phyloP scores from a whole-genome alignment of 139 green algal genomes.

The Chlamydomonas sp. region DNA sequence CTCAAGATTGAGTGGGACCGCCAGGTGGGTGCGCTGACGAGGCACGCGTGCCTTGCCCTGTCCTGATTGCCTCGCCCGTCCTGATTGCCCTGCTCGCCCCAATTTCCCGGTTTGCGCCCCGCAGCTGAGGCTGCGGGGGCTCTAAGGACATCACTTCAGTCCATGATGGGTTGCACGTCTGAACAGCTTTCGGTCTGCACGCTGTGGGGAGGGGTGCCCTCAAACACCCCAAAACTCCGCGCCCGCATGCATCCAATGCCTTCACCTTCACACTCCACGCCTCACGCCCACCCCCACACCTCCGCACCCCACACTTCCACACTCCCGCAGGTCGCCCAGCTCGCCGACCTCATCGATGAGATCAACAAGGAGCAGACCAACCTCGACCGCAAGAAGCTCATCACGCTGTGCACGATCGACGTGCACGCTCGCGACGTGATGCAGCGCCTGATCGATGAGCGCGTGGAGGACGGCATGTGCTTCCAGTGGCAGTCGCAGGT shows the following conservation, averaged over 20 bases:
- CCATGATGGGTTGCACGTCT: too few species aligned
- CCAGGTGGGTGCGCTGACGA: slow-evolving; percentile 21
- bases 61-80: not conserved
- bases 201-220: too few species aligned
- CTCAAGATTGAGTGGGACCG: slow-evolving; percentile 67
- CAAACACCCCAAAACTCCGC: too few species aligned
- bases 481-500: slow-evolving; percentile 93
- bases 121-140: too few species aligned
- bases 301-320: slow-evolving; percentile 8
- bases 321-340: slow-evolving; percentile 67
- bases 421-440: slow-evolving; percentile 88
- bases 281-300: too few species aligned
- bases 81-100: too few species aligned
- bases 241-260: too few species aligned
- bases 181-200: too few species aligned
- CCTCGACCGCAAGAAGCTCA: slow-evolving; percentile 85
- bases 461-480: slow-evolving; percentile 61
- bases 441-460: slow-evolving; percentile 71
- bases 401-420: slow-evolving; percentile 92
- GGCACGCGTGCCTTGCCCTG: not conserved
- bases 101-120: too few species aligned
- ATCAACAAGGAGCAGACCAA: slow-evolving; percentile 75
- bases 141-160: too few species aligned
- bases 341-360: slow-evolving; percentile 73
- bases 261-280: too few species aligned